Conservation (phyloP, 208 protist species). For the Acanthamoeba culbertsoni region DNA sequence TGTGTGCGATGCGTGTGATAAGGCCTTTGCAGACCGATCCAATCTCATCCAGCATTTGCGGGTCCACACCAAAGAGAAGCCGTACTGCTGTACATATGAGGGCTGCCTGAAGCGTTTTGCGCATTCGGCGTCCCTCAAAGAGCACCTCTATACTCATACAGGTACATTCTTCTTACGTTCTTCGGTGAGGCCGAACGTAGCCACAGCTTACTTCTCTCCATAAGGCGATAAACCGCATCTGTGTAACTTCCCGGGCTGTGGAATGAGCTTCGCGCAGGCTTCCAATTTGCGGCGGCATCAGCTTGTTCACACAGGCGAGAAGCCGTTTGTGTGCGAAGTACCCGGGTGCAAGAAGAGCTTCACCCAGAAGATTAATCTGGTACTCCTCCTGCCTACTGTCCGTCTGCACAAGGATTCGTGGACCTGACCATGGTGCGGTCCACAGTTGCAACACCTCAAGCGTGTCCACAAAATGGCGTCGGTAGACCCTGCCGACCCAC, state of each 20-base stretch:
- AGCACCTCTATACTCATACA: conserved; percentile 32
- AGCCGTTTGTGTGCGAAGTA: background rate
- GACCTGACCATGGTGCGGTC: background rate
- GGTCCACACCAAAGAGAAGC: conserved; percentile 52
- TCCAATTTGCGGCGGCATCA: conserved; percentile 45
- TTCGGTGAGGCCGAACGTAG: background rate
- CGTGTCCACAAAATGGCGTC: background rate
- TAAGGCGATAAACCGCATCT: conserved; percentile 19
- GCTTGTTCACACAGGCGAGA: conserved; percentile 24
- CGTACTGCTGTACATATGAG: conserved; percentile 6
- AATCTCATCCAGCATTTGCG: conserved; percentile 39
- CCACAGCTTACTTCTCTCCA: too few species aligned
- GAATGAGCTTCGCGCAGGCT: conserved; percentile 34
- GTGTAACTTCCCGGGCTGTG: background rate
- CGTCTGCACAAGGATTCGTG: background rate
- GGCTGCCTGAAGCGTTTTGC: conserved; percentile 43
- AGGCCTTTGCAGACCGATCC: conserved; percentile 26
- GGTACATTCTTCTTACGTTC: background rate
- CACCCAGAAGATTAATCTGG: conserved; percentile 34
- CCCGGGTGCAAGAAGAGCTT: conserved; percentile 6
- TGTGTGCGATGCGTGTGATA: conserved; percentile 36
- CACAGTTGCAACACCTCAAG: background rate
- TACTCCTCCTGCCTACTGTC: background rate
- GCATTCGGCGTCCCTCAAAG: conserved; percentile 32
- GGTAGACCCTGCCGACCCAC: background rate